A percentile compares a stretch with the other conserved stretches of the same genome.
Conservation (phyloP, 148 eudicot species). For the Rhododendron ovatum region DNA sequence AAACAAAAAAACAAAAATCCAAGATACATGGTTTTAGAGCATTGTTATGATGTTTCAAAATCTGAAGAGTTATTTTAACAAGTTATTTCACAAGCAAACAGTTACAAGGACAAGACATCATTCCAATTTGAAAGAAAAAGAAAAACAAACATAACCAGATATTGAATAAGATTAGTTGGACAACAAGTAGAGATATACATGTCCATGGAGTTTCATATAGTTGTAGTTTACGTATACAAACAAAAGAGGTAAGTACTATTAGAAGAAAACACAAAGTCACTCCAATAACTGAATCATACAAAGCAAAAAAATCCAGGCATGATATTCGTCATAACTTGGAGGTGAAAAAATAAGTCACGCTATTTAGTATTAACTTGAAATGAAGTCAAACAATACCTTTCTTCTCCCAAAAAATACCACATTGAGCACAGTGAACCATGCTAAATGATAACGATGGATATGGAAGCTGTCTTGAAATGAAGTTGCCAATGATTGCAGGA, state of each 20-base stretch:
- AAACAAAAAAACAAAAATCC: background rate
- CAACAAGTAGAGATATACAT: background rate
- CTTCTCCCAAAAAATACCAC: slow-evolving; percentile 84
- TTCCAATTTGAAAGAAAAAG: background rate
- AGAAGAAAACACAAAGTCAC: background rate
- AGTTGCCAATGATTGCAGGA: slow-evolving; percentile 87
- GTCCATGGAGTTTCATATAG: background rate
- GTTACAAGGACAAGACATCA: background rate
- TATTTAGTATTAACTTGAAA: background rate
- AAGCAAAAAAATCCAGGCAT: background rate
- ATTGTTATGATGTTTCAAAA: background rate
- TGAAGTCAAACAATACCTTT: slow-evolving; percentile 49
- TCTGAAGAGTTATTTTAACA: background rate
- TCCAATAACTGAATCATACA: background rate
- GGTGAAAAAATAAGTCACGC: background rate
- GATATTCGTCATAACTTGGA: background rate
- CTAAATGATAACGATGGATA: slow-evolving; percentile 86
- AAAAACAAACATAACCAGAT: background rate
- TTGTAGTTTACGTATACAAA: background rate
- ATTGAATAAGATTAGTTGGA: too few relatives aligned
- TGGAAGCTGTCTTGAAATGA: slow-evolving; percentile 83
- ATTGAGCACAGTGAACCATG: slow-evolving; percentile 97
- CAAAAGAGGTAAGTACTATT: background rate
- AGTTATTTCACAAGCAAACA: background rate
- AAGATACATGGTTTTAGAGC: background rate